Conservation (phyloP, 805 yeast genomes). For the Metschnikowia anglica region DNA sequence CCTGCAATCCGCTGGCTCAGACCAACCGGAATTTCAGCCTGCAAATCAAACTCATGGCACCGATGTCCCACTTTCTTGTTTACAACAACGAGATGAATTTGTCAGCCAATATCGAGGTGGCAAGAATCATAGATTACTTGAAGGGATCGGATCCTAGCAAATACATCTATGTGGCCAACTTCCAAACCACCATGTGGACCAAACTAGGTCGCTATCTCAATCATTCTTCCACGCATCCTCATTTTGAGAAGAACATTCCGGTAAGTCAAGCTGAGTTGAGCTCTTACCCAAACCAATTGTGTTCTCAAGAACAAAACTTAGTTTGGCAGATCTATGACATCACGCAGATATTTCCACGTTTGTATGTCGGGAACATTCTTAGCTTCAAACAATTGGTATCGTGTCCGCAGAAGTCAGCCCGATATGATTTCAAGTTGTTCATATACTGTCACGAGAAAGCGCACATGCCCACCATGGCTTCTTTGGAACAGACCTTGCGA, state of each 20-base stretch:
- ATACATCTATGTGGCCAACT: constrained; percentile 15
- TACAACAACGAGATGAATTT: constrained; percentile 27
- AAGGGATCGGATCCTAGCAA: constrained; percentile 6
- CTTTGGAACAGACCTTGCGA: constrained; percentile 13
- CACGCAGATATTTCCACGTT: constrained; percentile 27
- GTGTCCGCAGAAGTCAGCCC: constrained; percentile 3
- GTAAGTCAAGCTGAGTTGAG: not conserved
- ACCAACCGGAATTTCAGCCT: constrained; percentile 32
- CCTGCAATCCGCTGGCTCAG: constrained; percentile 16
- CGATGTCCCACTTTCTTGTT: constrained; percentile 32
- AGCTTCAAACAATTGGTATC: constrained; percentile 27
- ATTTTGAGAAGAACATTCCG: not conserved
- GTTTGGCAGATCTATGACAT: constrained; percentile 34
- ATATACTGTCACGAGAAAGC: constrained; percentile 26
- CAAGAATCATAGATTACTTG: constrained; percentile 17
- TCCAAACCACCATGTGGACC: constrained; percentile 5
- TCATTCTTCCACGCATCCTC: not conserved
- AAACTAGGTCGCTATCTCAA: constrained; percentile 7
- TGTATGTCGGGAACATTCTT: constrained; percentile 34
- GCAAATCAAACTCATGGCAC: constrained; percentile 33
- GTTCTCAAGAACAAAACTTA: constrained; percentile 35
- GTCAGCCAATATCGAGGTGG: constrained; percentile 21
- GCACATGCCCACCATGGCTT: constrained; percentile 18
- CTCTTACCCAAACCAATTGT: constrained; percentile 15
- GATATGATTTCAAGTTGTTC: constrained; percentile 18